Evolutionary conservation across 495 filamentous ascomycete genomes (phyloP).

Genomic region (Aspergillus bridgeri): DNA sequence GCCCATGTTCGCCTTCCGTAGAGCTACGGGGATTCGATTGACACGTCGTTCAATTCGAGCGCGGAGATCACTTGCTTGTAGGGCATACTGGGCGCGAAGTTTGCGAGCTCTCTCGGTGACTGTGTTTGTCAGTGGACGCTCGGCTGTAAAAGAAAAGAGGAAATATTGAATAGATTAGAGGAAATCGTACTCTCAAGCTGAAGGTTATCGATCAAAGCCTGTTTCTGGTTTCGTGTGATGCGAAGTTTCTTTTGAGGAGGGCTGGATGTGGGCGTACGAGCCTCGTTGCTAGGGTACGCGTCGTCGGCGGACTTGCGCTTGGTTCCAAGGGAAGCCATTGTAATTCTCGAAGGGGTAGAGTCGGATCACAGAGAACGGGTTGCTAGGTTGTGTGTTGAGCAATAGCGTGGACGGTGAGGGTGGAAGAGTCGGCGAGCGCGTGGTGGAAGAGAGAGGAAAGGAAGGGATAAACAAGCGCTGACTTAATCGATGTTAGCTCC

Average conservation of each 20-base stretch:
- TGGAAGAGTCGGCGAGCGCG: constrained; percentile 17
- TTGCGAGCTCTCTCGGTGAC: constrained; percentile 91
- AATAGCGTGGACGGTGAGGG: constrained; percentile 3
- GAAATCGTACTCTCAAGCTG: constrained; percentile 76
- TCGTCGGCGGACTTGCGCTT: constrained; percentile 59
- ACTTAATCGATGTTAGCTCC: constrained; percentile 25
- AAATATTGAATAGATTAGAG: background rate
- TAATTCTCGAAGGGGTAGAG: background rate
- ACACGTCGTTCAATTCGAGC: constrained; percentile 90
- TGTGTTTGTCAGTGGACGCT: constrained; percentile 32
- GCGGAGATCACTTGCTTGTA: constrained; percentile 79
- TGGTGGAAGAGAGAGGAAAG: constrained; percentile 3
- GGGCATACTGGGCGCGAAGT: constrained; percentile 82
- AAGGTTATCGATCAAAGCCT: constrained; percentile 86
- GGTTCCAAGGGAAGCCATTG: constrained; percentile 53
- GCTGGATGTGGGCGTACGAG: constrained; percentile 50
- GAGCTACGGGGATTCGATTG: constrained; percentile 80
- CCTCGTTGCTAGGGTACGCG: constrained; percentile 26
- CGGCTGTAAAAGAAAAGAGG: background rate
- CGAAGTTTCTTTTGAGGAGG: constrained; percentile 60
- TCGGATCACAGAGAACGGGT: background rate
- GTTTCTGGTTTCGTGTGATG: constrained; percentile 77
- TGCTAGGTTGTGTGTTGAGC: constrained; percentile 3
- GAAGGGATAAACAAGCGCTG: constrained; percentile 29
- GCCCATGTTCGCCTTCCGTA: constrained; percentile 80